Conservation (phyloP, 2,329 filamentous ascomycete species). For the Pestalotiopsis sp. region DNA sequence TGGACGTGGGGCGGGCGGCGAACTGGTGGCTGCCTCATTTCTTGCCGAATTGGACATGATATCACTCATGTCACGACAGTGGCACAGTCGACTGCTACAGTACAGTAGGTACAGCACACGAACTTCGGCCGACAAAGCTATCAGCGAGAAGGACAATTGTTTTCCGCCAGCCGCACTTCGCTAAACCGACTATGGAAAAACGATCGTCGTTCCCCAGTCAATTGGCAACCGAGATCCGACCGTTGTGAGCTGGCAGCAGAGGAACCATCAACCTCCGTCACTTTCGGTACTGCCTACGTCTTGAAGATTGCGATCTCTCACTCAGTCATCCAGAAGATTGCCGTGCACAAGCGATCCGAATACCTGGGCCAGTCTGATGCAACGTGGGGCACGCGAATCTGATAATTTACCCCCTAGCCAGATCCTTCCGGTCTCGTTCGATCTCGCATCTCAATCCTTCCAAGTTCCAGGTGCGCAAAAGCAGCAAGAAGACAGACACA, state of each 20-base stretch:
- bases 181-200: background rate
- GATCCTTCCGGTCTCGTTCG: background rate
- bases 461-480: background rate
- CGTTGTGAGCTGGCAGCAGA: background rate
- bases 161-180: background rate
- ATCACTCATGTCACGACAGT: background rate
- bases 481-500: background rate
- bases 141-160: background rate
- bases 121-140: background rate
- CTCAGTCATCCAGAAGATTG: background rate
- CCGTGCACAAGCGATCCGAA: background rate
- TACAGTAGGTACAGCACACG: background rate
- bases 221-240: background rate
- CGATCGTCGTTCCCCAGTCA: background rate
- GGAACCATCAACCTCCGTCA: background rate
- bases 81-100: background rate
- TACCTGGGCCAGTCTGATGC: background rate
- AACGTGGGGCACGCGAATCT: conserved; percentile 5
- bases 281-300: background rate
- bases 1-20: conserved; percentile 5
- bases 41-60: background rate
- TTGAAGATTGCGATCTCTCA: background rate
- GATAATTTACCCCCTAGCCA: background rate
- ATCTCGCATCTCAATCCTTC: conserved; percentile 2
- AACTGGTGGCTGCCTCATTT: conserved; percentile 2